Base-by-base conservation (phyloP, 306 rosid genomes). In the Biancaea sappan region DNA sequence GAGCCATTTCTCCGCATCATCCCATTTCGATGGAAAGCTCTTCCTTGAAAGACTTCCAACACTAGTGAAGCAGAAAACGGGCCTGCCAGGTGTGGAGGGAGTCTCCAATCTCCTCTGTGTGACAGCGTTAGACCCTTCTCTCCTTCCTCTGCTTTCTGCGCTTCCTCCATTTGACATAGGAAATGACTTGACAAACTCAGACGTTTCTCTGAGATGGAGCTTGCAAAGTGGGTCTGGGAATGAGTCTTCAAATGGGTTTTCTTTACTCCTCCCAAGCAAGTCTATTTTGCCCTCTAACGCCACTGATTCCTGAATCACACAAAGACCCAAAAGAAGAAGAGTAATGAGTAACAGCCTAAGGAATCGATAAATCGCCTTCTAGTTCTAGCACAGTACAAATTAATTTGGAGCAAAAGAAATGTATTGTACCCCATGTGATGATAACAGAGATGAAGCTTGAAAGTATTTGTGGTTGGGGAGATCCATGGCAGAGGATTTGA, bases 1-100 rank as follows among this genome's bases (percentile, higher is more conserved):
- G 29, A 95, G 93, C 99, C 99, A 95, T 66, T 95, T 95, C 80
- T 95, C 98, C 15, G 99, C 99, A 80, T 95, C 97, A 71, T 92
- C 99, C 99, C 99, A 95, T 59, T 95, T 95, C 10, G 98, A 95
- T 77, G 98, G 99, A 46, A 95, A 84, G 62, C 58, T 85, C 62
- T 92, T 95, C 48, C 98, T 88, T 1, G 90, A 72, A 82, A 84
- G 86, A 72, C 77, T 91, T 40, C 84, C 74, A 35, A 81, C 79
- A 32, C 74, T 77, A 1, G 86, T 87, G 82, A 95, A 95, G 69
- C 88, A 74, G 85, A 95, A 95, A 63, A 92, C 85, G 0, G 99
- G 96, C 47, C 99, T 89, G 3, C 98, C 99, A 16, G 99, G 98
- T 2, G 98, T 95, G 1, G 96, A 56, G 18, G 99, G 99, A 77